Evolutionary conservation across 129 eudicot genomes (phyloP).

Genomic region (Artemisia tridentata): DNA sequence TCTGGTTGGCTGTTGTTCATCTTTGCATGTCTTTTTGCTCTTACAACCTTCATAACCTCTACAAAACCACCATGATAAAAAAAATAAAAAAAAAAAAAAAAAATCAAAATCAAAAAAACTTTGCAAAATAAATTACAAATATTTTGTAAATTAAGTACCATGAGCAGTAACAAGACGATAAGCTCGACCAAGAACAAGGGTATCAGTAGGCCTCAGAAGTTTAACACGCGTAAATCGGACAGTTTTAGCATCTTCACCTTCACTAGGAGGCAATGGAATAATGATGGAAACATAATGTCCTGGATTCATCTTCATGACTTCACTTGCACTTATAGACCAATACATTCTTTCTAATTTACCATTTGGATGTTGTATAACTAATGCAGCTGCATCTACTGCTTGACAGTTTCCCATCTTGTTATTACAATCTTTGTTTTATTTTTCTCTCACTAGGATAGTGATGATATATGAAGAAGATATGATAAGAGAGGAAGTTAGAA

Average conservation of each 20-base stretch:
- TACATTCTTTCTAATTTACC: constrained; percentile 79
- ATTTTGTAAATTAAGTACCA: constrained; percentile 34
- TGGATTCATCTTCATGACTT: constrained; percentile 85
- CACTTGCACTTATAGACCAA: constrained; percentile 66
- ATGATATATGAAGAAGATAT: constrained; percentile 13
- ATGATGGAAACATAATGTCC: constrained; percentile 90
- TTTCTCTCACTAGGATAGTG: constrained; percentile 4
- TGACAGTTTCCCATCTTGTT: constrained; percentile 86
- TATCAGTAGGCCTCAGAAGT: constrained; percentile 78
- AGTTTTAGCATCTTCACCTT: constrained; percentile 28
- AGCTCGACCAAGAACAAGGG: constrained; percentile 72
- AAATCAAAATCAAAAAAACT: neutral
- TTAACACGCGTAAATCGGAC: constrained; percentile 63
- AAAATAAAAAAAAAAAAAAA: neutral
- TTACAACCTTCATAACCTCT: constrained; percentile 85
- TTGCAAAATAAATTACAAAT: too few relatives aligned
- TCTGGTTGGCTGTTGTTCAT: constrained; percentile 39
- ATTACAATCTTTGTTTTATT: neutral
- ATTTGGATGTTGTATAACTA: constrained; percentile 91
- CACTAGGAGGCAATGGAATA: constrained; percentile 52
- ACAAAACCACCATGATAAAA: constrained; percentile 6
- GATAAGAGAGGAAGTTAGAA: constrained; percentile 19
- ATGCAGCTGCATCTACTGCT: constrained; percentile 90
- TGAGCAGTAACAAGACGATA: constrained; percentile 71
- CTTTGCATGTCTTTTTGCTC: constrained; percentile 74